phyloP scores from a whole-genome alignment of 2,329 filamentous ascomycete genomes.

The Nothomitra cinnamomea region DNA sequence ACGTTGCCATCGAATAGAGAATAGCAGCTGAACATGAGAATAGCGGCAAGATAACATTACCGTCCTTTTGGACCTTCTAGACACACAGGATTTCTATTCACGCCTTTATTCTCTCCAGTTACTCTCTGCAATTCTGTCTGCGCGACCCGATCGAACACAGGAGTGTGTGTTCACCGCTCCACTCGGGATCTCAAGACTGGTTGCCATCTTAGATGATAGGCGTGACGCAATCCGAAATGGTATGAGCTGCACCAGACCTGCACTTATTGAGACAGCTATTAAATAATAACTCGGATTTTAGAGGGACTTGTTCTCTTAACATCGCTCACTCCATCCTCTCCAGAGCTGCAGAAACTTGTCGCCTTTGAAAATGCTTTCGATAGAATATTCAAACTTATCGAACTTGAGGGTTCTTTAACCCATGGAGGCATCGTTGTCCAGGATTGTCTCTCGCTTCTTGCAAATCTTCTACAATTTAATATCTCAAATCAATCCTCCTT shows the following conservation, averaged over 20 bases:
- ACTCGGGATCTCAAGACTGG: constrained; percentile 71
- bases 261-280: neutral
- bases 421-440: constrained; percentile 80
- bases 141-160: constrained; percentile 79
- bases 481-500: constrained; percentile 87
- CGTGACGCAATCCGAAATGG: constrained; percentile 75
- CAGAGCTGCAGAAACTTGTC: constrained; percentile 85
- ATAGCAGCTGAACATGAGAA: constrained; percentile 32
- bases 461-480: constrained; percentile 77
- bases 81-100: constrained; percentile 74
- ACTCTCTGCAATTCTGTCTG: constrained; percentile 67
- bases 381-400: constrained; percentile 65
- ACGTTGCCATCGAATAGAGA: constrained; percentile 5
- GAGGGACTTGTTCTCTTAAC: constrained; percentile 77
- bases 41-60: constrained; percentile 91
- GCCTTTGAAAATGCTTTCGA: constrained; percentile 93
- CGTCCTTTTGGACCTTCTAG: constrained; percentile 73
- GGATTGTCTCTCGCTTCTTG: constrained; percentile 79
- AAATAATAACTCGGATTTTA: constrained; percentile 13
- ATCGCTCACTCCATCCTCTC: constrained; percentile 68
- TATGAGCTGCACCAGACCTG: constrained; percentile 15
- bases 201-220: constrained; percentile 66
- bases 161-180: constrained; percentile 86
- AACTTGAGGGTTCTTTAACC: constrained; percentile 60
- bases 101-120: constrained; percentile 83